Conservation (phyloP, 306 rosid genomes). For the Crataegus laevigata region DNA sequence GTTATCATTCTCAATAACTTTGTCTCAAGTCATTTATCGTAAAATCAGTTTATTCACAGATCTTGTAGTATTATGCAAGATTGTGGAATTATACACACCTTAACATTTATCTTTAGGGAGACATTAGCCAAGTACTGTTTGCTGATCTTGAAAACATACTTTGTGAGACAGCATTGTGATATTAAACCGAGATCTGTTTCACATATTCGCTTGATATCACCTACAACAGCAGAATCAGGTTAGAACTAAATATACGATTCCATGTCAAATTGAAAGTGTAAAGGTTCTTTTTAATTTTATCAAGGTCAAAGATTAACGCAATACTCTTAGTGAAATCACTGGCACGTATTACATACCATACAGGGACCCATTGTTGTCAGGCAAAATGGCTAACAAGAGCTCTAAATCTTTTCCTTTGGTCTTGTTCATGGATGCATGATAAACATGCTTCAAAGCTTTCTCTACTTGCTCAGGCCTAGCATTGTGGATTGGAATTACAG, state of each 20-base stretch:
- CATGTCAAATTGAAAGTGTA: slow-evolving; percentile 1
- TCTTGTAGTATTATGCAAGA: neutral
- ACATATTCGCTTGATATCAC: slow-evolving; percentile 88
- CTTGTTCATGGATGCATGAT: slow-evolving; percentile 66
- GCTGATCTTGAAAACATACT: slow-evolving; percentile 79
- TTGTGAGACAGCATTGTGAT: slow-evolving; percentile 89
- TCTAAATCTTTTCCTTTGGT: slow-evolving; percentile 85
- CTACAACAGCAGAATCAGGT: slow-evolving; percentile 34
- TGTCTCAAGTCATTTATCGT: neutral
- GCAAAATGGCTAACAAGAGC: slow-evolving; percentile 75
- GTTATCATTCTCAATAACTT: neutral
- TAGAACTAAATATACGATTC: neutral
- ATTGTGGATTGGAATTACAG: slow-evolving; percentile 79
- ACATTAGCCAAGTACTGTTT: slow-evolving; percentile 92
- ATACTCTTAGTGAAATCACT: neutral
- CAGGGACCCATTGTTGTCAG: slow-evolving; percentile 85
- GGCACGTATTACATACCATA: slow-evolving; percentile 42
- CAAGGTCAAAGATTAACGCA: neutral
- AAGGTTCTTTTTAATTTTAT: neutral
- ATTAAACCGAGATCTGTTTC: slow-evolving; percentile 90
- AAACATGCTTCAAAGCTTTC: slow-evolving; percentile 84
- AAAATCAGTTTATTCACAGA: neutral
- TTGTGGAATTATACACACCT: slow-evolving; percentile 38
- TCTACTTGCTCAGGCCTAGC: slow-evolving; percentile 89
- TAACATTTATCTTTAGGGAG: slow-evolving; percentile 87